These are phyloP conservation scores for Boletus coccyginus DNA, from an alignment of 768 basidiomycete genomes.

Conservation along the genomic window DNA sequence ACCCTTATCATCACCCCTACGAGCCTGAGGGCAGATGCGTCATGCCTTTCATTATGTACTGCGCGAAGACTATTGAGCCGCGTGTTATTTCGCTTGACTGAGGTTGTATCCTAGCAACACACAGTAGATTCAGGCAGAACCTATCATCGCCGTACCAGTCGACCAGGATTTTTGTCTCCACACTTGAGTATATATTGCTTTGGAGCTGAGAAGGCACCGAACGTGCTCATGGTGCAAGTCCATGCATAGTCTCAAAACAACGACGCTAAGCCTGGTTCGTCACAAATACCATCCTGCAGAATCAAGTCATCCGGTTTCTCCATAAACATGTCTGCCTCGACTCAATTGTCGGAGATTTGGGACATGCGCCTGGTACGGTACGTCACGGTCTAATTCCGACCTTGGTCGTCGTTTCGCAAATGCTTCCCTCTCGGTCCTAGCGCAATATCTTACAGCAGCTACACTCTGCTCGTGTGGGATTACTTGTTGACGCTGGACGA, in stretches of 20 bases:
- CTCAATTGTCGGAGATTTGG: not conserved
- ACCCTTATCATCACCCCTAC: no score
- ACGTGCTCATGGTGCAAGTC: not conserved
- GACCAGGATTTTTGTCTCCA: not conserved
- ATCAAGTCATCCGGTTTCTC: not conserved
- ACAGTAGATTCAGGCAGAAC: not conserved
- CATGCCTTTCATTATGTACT: no score
- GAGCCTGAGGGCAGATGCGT: no score
- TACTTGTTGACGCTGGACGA: conserved; percentile 7
- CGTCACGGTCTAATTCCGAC: not conserved
- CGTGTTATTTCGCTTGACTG: no score
- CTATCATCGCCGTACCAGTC: no score
- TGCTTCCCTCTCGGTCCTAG: not conserved
- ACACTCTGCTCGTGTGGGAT: conserved; percentile 2
- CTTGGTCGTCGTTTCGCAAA: not conserved
- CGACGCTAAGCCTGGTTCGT: not conserved
- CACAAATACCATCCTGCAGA: not conserved
- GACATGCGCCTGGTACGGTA: not conserved
- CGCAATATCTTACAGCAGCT: not conserved
- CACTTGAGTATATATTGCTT: not conserved
- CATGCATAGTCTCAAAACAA: not conserved
- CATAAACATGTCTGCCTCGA: not conserved
- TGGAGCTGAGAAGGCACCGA: not conserved
- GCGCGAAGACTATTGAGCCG: no score
- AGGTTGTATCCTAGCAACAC: no score